Conservation (phyloP, 768 basidiomycete genomes). For the Pholiota molesta region DNA sequence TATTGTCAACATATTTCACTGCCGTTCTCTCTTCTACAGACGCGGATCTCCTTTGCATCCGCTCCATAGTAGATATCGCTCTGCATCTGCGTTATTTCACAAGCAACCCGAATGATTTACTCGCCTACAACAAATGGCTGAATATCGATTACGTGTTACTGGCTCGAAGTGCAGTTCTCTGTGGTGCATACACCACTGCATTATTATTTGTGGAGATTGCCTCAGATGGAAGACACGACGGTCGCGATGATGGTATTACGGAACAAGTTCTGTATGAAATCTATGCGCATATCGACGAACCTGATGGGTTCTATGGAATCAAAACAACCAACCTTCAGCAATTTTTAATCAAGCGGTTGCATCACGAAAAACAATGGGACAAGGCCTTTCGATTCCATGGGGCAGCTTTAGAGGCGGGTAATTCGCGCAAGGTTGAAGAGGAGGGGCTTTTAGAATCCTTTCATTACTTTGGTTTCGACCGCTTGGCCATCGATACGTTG, state of each 20-base stretch:
- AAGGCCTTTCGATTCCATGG: conserved; percentile 91
- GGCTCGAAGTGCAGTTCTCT: conserved; percentile 70
- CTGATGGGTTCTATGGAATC: conserved; percentile 98
- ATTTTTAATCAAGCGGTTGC: conserved; percentile 83
- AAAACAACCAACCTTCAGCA: conserved; percentile 73
- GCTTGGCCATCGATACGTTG: conserved; percentile 75
- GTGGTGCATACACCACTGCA: conserved; percentile 87
- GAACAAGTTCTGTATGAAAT: conserved; percentile 88
- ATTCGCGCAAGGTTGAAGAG: conserved; percentile 41
- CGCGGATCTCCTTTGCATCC: conserved; percentile 46
- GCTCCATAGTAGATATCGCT: conserved; percentile 72
- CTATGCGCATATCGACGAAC: conserved; percentile 95
- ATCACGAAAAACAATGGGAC: conserved; percentile 93
- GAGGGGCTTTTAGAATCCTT: conserved; percentile 79
- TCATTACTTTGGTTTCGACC: conserved; percentile 89
- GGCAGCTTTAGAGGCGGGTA: conserved; percentile 73
- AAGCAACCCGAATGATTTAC: conserved; percentile 34
- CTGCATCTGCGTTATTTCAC: conserved; percentile 81
- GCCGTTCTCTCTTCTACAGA: conserved; percentile 45
- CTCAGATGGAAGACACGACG: conserved; percentile 44
- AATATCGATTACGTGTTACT: conserved; percentile 73
- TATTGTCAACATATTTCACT: conserved; percentile 61
- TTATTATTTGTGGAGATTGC: conserved; percentile 88
- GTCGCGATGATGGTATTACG: conserved; percentile 33
- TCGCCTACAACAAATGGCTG: conserved; percentile 81